Percentiles rank a stretch among this genome's conserved stretches.
Evolutionary conservation across 495 filamentous ascomycete species (phyloP).

Genomic region (Penicillium silybi): DNA sequence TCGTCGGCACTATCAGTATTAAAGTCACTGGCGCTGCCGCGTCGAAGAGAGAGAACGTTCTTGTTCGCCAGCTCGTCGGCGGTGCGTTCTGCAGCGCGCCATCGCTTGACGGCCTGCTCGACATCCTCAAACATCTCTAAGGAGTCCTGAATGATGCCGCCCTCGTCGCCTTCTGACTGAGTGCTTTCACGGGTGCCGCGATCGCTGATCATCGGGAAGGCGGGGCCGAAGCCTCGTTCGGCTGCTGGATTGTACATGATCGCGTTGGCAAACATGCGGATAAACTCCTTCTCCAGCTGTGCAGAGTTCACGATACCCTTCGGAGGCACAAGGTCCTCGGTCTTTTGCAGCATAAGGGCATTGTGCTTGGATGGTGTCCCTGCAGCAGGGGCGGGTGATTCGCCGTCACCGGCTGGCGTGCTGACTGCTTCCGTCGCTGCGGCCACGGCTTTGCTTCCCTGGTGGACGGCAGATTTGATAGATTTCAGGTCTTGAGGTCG

Average conservation of each 20-base stretch:
- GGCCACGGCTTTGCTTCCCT: conserved; percentile 70
- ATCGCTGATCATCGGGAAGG: conserved; percentile 46
- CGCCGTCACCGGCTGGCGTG: conserved; percentile 44
- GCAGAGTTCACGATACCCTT: conserved; percentile 90
- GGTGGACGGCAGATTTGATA: conserved; percentile 72
- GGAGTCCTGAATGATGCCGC: conserved; percentile 76
- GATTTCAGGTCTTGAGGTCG: conserved; percentile 86
- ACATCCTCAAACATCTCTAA: conserved; percentile 79
- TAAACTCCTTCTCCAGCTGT: conserved; percentile 92
- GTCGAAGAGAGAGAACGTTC: conserved; percentile 38
- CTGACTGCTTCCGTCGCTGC: conserved; percentile 53
- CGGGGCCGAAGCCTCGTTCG: conserved; percentile 61
- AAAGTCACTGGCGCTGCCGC: conserved; percentile 41
- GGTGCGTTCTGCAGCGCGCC: conserved; percentile 56
- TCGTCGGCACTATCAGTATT: conserved; percentile 43
- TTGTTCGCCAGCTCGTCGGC: conserved; percentile 44
- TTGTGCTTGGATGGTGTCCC: conserved; percentile 37
- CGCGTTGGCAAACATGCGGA: conserved; percentile 95
- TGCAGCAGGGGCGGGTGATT: conserved; percentile 34
- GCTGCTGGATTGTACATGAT: conserved; percentile 93
- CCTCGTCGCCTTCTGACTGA: conserved; percentile 60
- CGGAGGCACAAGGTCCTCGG: conserved; percentile 74
- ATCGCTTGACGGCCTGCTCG: conserved; percentile 54
- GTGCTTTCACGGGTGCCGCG: conserved; percentile 40
- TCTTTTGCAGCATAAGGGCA: conserved; percentile 56